Evolutionary conservation across 2,329 filamentous ascomycete species (phyloP).

Genomic region (Ophiocordyceps polyrhachis-furcata): DNA sequence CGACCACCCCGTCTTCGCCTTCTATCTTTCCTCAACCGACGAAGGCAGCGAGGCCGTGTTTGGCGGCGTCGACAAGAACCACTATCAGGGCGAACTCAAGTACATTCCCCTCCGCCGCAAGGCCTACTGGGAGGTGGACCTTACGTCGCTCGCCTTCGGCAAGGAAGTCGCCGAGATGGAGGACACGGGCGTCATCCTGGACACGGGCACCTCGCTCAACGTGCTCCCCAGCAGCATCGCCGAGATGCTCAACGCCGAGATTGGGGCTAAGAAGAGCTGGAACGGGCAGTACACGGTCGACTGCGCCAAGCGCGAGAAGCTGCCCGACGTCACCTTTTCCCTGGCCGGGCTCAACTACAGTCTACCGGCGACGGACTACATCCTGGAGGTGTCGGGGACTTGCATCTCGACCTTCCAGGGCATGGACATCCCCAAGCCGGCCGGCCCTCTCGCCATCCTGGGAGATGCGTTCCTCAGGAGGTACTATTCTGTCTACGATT

Average conservation of each 20-base stretch:
- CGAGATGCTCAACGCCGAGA: conserved; percentile 93
- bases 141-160: conserved; percentile 81
- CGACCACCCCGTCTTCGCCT: conserved; percentile 86
- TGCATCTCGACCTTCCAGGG: conserved; percentile 98
- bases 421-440: conserved; percentile 78
- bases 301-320: conserved; percentile 60
- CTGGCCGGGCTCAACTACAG: conserved; percentile 85
- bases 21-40: conserved; percentile 68
- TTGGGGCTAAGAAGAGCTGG: conserved; percentile 94
- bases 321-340: conserved; percentile 84
- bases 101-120: conserved; percentile 93
- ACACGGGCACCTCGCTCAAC: conserved; percentile 96
- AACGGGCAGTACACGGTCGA: conserved; percentile 95
- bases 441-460: conserved; percentile 83
- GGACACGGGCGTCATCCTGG: conserved; percentile 86
- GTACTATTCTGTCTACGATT: conserved; percentile 93
- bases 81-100: conserved; percentile 69
- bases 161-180: conserved; percentile 75
- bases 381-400: conserved; percentile 82
- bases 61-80: conserved; percentile 67
- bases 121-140: conserved; percentile 99
- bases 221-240: conserved; percentile 80
- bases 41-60: conserved; percentile 76
- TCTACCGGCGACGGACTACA: conserved; percentile 79
- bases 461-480: conserved; percentile 72